These are phyloP conservation scores for Paraphoma sp. DNA, from an alignment of 2,329 filamentous ascomycete genomes.

Conservation along the genomic window DNA sequence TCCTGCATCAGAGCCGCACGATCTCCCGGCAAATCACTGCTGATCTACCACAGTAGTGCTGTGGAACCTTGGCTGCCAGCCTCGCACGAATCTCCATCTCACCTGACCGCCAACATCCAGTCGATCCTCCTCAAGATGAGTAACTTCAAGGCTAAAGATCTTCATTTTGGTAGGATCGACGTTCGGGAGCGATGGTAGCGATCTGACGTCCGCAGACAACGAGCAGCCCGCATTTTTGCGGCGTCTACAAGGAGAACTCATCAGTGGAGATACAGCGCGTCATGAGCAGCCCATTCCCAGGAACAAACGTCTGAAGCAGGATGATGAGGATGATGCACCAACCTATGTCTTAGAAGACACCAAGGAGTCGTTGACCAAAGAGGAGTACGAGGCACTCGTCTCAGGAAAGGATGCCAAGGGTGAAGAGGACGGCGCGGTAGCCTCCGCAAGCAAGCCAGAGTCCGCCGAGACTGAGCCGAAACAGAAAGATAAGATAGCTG, in stretches of 20 bases:
- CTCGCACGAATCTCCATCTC: not conserved
- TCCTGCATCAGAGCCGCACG: conserved; percentile 14
- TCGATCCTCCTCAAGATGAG: conserved; percentile 57
- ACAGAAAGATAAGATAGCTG: conserved; percentile 39
- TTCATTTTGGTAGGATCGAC: conserved; percentile 63
- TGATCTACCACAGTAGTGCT: conserved; percentile 2
- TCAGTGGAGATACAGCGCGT: conserved; percentile 56
- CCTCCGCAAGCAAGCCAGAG: conserved; percentile 8
- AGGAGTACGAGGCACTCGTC: conserved; percentile 57
- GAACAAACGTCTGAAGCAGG: conserved; percentile 54
- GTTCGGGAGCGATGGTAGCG: conserved; percentile 39
- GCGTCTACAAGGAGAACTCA: conserved; percentile 59
- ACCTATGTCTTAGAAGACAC: conserved; percentile 76
- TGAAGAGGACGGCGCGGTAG: conserved; percentile 9
- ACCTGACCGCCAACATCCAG: not conserved
- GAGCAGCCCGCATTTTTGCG: conserved; percentile 57
- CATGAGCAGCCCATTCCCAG: conserved; percentile 54
- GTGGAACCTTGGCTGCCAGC: conserved; percentile 7
- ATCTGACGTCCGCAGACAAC: conserved; percentile 51
- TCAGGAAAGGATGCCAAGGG: conserved; percentile 33
- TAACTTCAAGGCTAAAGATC: conserved; percentile 69
- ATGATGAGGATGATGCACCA: conserved; percentile 78
- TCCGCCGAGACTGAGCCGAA: conserved; percentile 11
- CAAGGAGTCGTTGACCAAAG: conserved; percentile 65
- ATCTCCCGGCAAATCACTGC: conserved; percentile 7